A percentile compares a stretch with the other conserved stretches of the same genome.
These are phyloP conservation scores for Cystofilobasidium macerans DNA, from an alignment of 768 basidiomycete species.

Conservation along the genomic window DNA sequence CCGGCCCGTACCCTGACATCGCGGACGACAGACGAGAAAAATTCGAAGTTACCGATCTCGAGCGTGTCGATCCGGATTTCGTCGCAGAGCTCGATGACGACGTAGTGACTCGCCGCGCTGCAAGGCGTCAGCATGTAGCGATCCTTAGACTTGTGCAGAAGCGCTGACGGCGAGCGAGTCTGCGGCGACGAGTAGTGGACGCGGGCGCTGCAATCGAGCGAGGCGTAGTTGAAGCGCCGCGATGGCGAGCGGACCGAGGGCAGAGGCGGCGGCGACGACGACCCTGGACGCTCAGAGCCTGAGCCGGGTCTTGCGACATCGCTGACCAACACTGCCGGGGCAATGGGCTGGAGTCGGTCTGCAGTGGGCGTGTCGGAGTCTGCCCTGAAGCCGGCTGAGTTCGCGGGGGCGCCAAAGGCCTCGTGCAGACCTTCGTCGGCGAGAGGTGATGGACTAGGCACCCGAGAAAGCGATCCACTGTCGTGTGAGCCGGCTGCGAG, in stretches of 20 bases:
- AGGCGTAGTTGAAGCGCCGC: conserved; percentile 78
- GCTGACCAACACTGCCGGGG: too few relatives aligned
- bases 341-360: too few relatives aligned
- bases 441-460: not conserved
- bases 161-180: conserved; percentile 69
- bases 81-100: conserved; percentile 92
- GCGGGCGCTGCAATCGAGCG: conserved; percentile 81
- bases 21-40: conserved; percentile 92
- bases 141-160: conserved; percentile 81
- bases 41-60: conserved; percentile 93
- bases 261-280: not conserved
- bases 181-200: conserved; percentile 71
- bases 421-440: too few relatives aligned
- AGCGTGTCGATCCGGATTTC: conserved; percentile 94
- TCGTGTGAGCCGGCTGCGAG: not conserved
- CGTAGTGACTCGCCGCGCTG: conserved; percentile 51
- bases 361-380: not conserved
- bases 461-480: not conserved
- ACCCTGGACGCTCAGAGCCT: too few relatives aligned
- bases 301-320: too few relatives aligned
- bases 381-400: not conserved
- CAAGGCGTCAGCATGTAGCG: conserved; percentile 96
- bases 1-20: conserved; percentile 74
- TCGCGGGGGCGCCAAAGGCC: too few relatives aligned
- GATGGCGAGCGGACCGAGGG: conserved; percentile 7